A percentile compares a stretch with the other conserved stretches of the same genome.
Evolutionary conservation across 2,329 filamentous ascomycete genomes (phyloP).

Genomic region (Torrubiellomyces zombiae): DNA sequence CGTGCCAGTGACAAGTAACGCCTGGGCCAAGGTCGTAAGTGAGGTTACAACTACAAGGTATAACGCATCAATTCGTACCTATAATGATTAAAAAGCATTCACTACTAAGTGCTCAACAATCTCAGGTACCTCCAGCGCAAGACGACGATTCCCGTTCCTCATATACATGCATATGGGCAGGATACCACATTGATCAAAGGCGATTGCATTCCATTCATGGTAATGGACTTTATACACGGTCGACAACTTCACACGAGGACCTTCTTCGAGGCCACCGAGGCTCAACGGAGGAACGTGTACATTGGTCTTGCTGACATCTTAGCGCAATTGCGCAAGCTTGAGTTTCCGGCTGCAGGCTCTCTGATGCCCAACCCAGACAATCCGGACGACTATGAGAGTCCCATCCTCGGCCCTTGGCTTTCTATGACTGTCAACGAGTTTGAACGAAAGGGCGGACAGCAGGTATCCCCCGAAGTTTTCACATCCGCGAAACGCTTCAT

Average conservation of each 20-base stretch:
- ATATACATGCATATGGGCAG: slow-evolving; percentile 7
- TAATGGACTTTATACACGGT: slow-evolving; percentile 1
- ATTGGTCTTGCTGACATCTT: slow-evolving; percentile 10
- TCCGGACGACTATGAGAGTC: slow-evolving; percentile 3
- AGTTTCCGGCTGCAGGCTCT: slow-evolving; percentile 10
- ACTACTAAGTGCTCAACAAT: neutral
- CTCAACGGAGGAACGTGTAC: slow-evolving; percentile 7
- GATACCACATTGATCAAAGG: slow-evolving; percentile 2
- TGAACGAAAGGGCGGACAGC: slow-evolving; percentile 1
- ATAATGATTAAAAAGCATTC: slow-evolving; percentile 2
- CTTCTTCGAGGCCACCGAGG: slow-evolving; percentile 3
- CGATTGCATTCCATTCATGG: neutral
- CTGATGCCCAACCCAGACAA: slow-evolving; percentile 8
- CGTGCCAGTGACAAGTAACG: neutral
- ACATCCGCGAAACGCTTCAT: slow-evolving; percentile 3
- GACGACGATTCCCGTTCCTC: slow-evolving; percentile 9
- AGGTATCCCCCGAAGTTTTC: neutral
- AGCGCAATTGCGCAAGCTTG: slow-evolving; percentile 8
- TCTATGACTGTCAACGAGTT: slow-evolving; percentile 6
- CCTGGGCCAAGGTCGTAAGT: slow-evolving; percentile 1
- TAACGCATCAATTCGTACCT: too few relatives aligned
- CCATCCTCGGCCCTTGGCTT: slow-evolving; percentile 7
- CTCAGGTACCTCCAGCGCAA: slow-evolving; percentile 8
- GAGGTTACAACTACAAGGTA: slow-evolving; percentile 2
- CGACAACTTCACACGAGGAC: slow-evolving; percentile 7